Evolutionary conservation across 2,329 filamentous ascomycete species (phyloP).

Genomic region (Trichoderma afroharzianum): DNA sequence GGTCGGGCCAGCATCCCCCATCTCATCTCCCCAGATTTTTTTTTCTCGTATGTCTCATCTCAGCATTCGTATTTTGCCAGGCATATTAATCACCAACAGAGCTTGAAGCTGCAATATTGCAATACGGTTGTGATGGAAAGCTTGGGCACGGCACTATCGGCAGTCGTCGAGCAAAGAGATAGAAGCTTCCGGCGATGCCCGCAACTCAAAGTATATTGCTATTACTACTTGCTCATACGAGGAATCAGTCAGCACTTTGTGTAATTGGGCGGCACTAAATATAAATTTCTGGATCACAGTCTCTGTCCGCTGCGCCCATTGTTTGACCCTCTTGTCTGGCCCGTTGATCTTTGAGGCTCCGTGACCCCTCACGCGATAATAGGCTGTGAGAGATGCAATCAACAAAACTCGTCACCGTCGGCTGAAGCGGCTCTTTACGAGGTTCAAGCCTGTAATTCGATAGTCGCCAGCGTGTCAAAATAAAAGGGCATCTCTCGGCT

Average conservation of each 20-base stretch:
- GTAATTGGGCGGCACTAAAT: not conserved
- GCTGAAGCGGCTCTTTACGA: not conserved
- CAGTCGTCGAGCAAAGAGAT: not conserved
- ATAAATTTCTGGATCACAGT: not conserved
- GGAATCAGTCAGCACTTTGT: not conserved
- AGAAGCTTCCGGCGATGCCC: not conserved
- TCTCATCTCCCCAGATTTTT: not conserved
- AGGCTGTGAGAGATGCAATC: not conserved
- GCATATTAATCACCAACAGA: not conserved
- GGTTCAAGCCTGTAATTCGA: not conserved
- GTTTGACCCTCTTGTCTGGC: not conserved
- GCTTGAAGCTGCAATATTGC: not conserved
- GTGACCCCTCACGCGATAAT: not conserved
- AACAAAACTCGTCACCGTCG: not conserved
- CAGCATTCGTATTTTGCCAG: slow-evolving; percentile 2
- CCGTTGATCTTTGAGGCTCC: not conserved
- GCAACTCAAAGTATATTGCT: not conserved
- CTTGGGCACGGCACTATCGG: not conserved
- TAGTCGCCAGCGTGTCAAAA: not conserved
- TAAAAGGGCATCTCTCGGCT: not conserved
- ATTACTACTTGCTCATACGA: not conserved
- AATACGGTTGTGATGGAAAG: not conserved
- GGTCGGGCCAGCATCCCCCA: not conserved
- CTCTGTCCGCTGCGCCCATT: not conserved
- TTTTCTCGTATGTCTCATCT: slow-evolving; percentile 11